Evolutionary conservation across 2,329 filamentous ascomycete genomes (phyloP).

Genomic region (Byssoonygena ceratinophila): DNA sequence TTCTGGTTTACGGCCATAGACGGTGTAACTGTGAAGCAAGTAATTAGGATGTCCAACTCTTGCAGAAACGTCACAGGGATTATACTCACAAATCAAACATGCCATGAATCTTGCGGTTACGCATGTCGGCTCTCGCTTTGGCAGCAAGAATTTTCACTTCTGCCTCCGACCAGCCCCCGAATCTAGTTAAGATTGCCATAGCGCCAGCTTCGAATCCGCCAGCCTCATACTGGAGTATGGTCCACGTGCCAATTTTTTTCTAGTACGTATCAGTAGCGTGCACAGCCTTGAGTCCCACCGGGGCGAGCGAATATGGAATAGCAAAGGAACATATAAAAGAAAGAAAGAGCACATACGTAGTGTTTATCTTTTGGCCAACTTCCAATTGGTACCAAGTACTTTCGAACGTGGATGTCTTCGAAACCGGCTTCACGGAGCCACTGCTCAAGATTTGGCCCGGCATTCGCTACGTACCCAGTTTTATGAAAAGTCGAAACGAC

Average conservation of each 20-base stretch:
- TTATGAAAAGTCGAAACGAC: slow-evolving; percentile 3
- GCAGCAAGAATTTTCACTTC: slow-evolving; percentile 1
- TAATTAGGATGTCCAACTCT: too few species aligned
- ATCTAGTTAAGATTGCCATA: slow-evolving; percentile 15
- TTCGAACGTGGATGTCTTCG: slow-evolving; percentile 18
- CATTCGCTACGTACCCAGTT: slow-evolving; percentile 16
- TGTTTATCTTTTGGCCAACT: slow-evolving; percentile 23
- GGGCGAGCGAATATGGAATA: too few species aligned
- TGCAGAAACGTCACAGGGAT: too few species aligned
- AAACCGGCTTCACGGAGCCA: slow-evolving; percentile 23
- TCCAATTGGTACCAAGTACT: slow-evolving; percentile 20
- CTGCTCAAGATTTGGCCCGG: slow-evolving; percentile 11
- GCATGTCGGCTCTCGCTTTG: background rate
- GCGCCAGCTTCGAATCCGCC: slow-evolving; percentile 19
- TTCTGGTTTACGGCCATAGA: slow-evolving; percentile 12
- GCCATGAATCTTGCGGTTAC: background rate
- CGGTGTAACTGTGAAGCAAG: slow-evolving; percentile 2
- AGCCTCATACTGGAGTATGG: slow-evolving; percentile 13
- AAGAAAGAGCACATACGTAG: slow-evolving; percentile 12
- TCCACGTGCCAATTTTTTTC: slow-evolving; percentile 18
- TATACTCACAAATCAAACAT: slow-evolving; percentile 1
- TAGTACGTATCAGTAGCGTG: background rate
- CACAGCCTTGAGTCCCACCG: background rate
- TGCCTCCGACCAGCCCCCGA: slow-evolving; percentile 18
- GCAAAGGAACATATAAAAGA: too few species aligned